These are phyloP conservation scores for Capronia epimyces DNA, from an alignment of 2,329 filamentous ascomycete species.

Conservation along the genomic window DNA sequence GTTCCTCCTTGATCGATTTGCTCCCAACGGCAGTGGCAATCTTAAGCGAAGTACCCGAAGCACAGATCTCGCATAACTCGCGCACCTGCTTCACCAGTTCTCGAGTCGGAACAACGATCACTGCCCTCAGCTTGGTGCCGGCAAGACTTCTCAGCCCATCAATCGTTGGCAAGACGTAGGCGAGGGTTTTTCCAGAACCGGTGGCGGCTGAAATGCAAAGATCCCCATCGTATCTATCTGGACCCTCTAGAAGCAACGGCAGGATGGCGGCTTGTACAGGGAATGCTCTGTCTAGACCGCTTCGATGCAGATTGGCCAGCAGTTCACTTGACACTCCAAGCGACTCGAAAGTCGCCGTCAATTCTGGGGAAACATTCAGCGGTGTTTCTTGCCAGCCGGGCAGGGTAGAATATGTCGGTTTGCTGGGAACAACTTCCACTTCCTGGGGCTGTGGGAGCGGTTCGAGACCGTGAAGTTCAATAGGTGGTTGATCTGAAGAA, in stretches of 20 bases:
- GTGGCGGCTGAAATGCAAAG: slow-evolving; percentile 88
- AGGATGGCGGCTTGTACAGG: slow-evolving; percentile 75
- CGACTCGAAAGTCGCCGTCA: slow-evolving; percentile 55
- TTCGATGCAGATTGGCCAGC: slow-evolving; percentile 58
- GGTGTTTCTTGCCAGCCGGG: slow-evolving; percentile 77
- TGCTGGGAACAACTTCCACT: slow-evolving; percentile 48
- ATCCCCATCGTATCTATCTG: slow-evolving; percentile 62
- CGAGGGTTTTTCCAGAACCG: slow-evolving; percentile 89
- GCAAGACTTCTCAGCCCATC: slow-evolving; percentile 63
- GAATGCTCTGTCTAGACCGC: slow-evolving; percentile 66
- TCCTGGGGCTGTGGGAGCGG: slow-evolving; percentile 71
- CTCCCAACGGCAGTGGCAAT: slow-evolving; percentile 80
- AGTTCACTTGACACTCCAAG: slow-evolving; percentile 60
- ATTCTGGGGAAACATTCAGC: slow-evolving; percentile 26
- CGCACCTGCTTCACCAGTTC: slow-evolving; percentile 84
- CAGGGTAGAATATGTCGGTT: slow-evolving; percentile 68
- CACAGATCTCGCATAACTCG: slow-evolving; percentile 69
- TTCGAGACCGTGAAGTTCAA: slow-evolving; percentile 59
- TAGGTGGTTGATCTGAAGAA: slow-evolving; percentile 20
- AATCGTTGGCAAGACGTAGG: slow-evolving; percentile 82
- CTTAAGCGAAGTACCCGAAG: slow-evolving; percentile 64
- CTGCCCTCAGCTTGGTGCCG: slow-evolving; percentile 64
- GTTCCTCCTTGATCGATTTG: slow-evolving; percentile 64
- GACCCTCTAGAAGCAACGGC: slow-evolving; percentile 67
- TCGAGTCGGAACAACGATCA: slow-evolving; percentile 85